Evolutionary conservation across 2,329 filamentous ascomycete genomes (phyloP), one percentile per base, ranked within the genome.

Genomic region (Simplicillium sp.): DNA sequence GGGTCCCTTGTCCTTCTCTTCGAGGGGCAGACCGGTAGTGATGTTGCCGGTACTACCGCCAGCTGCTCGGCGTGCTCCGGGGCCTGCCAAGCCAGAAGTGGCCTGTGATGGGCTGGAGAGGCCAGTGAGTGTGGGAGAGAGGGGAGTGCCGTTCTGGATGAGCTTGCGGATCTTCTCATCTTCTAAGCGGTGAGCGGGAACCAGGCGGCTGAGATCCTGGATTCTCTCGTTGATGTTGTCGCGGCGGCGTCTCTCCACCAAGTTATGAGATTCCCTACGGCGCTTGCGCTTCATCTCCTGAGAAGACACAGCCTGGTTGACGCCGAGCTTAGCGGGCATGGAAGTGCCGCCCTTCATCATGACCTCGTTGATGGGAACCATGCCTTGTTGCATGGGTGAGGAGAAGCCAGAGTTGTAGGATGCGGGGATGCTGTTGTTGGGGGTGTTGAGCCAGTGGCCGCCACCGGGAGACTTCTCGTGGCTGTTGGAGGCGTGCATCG

Each of bases 181-280:
- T 54, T 98, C 92, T 3, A 98, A 73, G 45, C 92, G 82, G 61
- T 98, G 92, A 45, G 82, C 75, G 17, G 92, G 92, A 2, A 98
- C 90, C 14, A 98, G 76, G 53, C 88, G 87, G 55, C 90, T 95
- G 7, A 98, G 75, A 56, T 98, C 92, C 56, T 97, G 90, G 47
- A 98, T 98, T 34, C 92, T 81, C 64, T 98, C 92, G 52, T 98
- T 98, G 70, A 98, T 98, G 58, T 97, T 97, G 66, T 97, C 92
- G 46, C 92, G 80, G 46, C 92, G 83, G 39, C 92, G 82, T 42
- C 92, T 87, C 67, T 98, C 92, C 11, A 98, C 92, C 32, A 94
- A 73, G 58, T 98, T 97, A 67, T 98, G 92, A 1, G 90, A 97
- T 56, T 96, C 92, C 32, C 92, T 77, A 44, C 92, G 80, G 45